phyloP scores from a whole-genome alignment of 2,329 filamentous ascomycete genomes.

The Pezicula radicicola region DNA sequence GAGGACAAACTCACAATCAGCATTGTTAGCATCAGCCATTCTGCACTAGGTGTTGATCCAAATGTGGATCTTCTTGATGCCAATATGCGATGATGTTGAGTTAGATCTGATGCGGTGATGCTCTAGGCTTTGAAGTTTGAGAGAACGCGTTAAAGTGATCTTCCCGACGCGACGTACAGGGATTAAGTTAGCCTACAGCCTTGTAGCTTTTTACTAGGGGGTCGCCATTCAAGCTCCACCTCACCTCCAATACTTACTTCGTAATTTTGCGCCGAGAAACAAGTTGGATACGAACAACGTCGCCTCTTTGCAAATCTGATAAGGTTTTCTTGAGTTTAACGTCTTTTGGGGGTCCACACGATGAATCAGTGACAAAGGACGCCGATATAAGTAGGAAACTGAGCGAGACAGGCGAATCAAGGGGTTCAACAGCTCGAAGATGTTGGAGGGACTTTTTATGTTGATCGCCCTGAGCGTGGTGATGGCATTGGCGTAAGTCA shows the following conservation, averaged over 20 bases:
- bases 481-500: slow-evolving; percentile 56
- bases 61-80: neutral
- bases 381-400: too few relatives aligned
- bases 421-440: slow-evolving; percentile 15
- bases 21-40: slow-evolving; percentile 15
- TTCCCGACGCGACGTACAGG: neutral
- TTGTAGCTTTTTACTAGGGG: neutral
- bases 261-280: neutral
- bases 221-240: neutral
- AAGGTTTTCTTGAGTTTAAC: too few relatives aligned
- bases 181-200: neutral
- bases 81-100: neutral
- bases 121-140: neutral
- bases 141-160: neutral
- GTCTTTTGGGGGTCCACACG: too few relatives aligned
- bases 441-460: slow-evolving; percentile 32
- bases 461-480: slow-evolving; percentile 38
- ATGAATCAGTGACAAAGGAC: too few relatives aligned
- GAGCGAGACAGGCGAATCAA: slow-evolving; percentile 3
- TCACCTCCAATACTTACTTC: neutral
- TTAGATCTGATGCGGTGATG: neutral
- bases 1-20: slow-evolving; percentile 19
- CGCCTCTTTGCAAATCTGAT: too few relatives aligned
- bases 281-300: too few relatives aligned
- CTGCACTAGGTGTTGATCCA: slow-evolving; percentile 2